Conservation (phyloP, 768 basidiomycete species). For the Hygrophoropsis aurantiaca region DNA sequence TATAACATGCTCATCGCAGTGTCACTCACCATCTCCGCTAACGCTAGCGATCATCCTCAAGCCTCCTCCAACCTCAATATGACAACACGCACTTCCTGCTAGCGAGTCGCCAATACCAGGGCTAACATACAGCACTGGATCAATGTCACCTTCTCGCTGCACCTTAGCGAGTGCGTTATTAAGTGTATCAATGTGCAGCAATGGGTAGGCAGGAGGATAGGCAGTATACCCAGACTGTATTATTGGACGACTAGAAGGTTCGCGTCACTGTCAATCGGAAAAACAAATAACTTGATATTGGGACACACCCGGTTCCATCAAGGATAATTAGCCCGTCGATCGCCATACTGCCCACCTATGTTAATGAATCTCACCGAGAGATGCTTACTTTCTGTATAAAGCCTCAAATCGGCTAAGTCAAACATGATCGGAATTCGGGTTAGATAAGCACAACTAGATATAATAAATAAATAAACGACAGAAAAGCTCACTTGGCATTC, state of each 20-base stretch:
- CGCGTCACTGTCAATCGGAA: not conserved
- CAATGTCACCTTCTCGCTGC: conserved; percentile 52
- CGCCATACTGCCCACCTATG: conserved; percentile 61
- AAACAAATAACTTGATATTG: no score
- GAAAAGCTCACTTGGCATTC: no score
- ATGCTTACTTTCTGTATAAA: no score
- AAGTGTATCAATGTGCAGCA: conserved; percentile 83
- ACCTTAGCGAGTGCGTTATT: conserved; percentile 70
- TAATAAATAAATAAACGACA: no score
- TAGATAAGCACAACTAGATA: no score
- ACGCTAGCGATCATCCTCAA: conserved; percentile 79
- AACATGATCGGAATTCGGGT: no score
- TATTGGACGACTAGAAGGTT: conserved; percentile 45
- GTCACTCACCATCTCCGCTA: conserved; percentile 77
- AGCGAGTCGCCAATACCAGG: conserved; percentile 42
- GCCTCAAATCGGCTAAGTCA: no score
- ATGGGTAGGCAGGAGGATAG: conserved; percentile 72
- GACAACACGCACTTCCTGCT: conserved; percentile 72
- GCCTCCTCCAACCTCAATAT: conserved; percentile 67
- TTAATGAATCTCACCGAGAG: no score
- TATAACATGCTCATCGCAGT: not conserved
- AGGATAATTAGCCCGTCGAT: conserved; percentile 83
- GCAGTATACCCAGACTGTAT: conserved; percentile 90
- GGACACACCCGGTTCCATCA: conserved; percentile 67
- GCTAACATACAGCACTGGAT: conserved; percentile 73